phyloP scores from a whole-genome alignment of 306 rosid species.

The Luffa acutangula region DNA sequence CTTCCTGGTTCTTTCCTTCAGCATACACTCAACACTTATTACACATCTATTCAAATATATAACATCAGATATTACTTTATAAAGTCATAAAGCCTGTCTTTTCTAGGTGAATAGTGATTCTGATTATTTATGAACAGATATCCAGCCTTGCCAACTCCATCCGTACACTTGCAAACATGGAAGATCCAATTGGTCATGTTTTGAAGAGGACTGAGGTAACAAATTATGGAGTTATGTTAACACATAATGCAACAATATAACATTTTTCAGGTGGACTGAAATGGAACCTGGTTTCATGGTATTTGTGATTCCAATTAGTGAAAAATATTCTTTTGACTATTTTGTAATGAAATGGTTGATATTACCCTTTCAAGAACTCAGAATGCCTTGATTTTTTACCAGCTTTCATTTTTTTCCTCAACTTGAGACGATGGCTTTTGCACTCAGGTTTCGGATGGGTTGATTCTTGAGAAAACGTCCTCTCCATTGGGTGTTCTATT shows the following conservation, averaged over 20 bases:
- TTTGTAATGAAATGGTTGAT: background rate
- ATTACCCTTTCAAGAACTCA: background rate
- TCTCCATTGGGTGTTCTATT: constrained; percentile 91
- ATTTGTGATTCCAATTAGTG: background rate
- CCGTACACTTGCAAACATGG: constrained; percentile 81
- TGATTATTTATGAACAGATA: constrained; percentile 43
- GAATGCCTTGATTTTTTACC: background rate
- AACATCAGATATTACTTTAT: background rate
- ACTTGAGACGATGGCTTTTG: constrained; percentile 20
- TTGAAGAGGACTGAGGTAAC: constrained; percentile 74
- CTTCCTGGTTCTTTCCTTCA: background rate
- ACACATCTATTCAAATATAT: background rate
- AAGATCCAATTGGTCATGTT: constrained; percentile 83
- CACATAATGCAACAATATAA: background rate
- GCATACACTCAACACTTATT: background rate
- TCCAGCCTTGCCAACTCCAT: constrained; percentile 67
- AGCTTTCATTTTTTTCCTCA: background rate
- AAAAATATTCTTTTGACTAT: background rate
- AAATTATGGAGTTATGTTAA: background rate
- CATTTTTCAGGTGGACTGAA: background rate
- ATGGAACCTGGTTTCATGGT: background rate
- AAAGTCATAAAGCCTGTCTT: background rate
- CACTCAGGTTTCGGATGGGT: constrained; percentile 81
- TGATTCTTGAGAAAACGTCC: constrained; percentile 85
- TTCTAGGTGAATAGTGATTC: background rate